These are phyloP conservation scores for Entomortierella beljakovae DNA, from an alignment of 192 early-diverging fungal species.

Conservation along the genomic window DNA sequence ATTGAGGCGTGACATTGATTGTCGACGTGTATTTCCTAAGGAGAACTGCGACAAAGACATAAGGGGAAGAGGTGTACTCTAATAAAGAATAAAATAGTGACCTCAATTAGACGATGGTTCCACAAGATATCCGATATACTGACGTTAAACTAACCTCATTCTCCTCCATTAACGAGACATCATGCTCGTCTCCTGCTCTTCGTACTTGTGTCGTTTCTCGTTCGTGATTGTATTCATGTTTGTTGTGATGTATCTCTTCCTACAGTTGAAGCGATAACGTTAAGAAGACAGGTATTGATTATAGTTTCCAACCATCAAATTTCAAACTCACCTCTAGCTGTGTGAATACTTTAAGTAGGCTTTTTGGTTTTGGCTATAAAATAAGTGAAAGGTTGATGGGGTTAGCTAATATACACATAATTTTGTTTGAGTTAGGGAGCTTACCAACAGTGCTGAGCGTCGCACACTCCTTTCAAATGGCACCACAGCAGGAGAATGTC, in stretches of 20 bases:
- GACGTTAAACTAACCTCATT: constrained; percentile 27
- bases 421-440: neutral
- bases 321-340: constrained; percentile 33
- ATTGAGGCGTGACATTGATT: constrained; percentile 38
- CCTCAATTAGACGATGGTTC: too few species aligned
- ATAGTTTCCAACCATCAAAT: too few species aligned
- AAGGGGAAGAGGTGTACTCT: too few species aligned
- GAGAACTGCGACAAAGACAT: too few species aligned
- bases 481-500: constrained; percentile 47
- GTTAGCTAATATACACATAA: neutral
- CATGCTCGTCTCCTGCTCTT: constrained; percentile 9
- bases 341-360: constrained; percentile 45
- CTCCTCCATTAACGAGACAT: constrained; percentile 25
- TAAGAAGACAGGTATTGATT: neutral
- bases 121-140: neutral
- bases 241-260: constrained; percentile 49
- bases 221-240: constrained; percentile 50
- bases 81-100: too few species aligned
- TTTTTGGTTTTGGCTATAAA: constrained; percentile 46
- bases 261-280: neutral
- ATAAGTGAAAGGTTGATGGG: neutral
- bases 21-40: constrained; percentile 2
- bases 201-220: constrained; percentile 52
- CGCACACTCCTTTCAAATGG: constrained; percentile 47
- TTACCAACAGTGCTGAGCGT: constrained; percentile 39